Evolutionary conservation across 371 early-diverging fungal species (phyloP).

Genomic region (Mortierella sp.): DNA sequence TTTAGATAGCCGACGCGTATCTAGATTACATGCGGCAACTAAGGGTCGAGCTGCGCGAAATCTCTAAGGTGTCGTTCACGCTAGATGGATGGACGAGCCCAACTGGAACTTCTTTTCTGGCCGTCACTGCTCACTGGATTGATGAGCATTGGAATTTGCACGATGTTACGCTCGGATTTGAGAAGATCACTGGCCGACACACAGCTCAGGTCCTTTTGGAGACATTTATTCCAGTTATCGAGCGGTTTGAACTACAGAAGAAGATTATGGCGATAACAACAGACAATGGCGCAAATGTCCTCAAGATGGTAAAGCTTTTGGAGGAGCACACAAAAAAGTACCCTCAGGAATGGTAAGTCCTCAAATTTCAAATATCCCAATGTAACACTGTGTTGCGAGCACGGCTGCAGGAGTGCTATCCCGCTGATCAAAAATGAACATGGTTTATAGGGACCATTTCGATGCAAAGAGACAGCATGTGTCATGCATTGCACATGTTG

Average conservation of each 20-base stretch:
- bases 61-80: background rate
- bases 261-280: slow-evolving; percentile 37
- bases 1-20: no score
- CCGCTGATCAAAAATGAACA: no score
- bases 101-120: background rate
- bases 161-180: background rate
- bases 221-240: slow-evolving; percentile 21
- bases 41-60: background rate
- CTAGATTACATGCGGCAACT: background rate
- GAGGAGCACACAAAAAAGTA: no score
- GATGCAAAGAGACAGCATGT: no score
- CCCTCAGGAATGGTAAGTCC: no score
- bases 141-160: background rate
- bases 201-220: slow-evolving; percentile 5
- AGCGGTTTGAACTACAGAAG: slow-evolving; percentile 12
- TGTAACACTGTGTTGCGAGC: no score
- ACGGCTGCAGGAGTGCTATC: no score
- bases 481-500: no score
- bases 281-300: slow-evolving; percentile 7
- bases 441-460: no score
- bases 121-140: slow-evolving; percentile 2
- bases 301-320: background rate
- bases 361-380: no score
- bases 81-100: slow-evolving; percentile 3
- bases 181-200: background rate